Base-by-base conservation (phyloP, 805 yeast genomes). In the Dipodascus geniculatus region DNA sequence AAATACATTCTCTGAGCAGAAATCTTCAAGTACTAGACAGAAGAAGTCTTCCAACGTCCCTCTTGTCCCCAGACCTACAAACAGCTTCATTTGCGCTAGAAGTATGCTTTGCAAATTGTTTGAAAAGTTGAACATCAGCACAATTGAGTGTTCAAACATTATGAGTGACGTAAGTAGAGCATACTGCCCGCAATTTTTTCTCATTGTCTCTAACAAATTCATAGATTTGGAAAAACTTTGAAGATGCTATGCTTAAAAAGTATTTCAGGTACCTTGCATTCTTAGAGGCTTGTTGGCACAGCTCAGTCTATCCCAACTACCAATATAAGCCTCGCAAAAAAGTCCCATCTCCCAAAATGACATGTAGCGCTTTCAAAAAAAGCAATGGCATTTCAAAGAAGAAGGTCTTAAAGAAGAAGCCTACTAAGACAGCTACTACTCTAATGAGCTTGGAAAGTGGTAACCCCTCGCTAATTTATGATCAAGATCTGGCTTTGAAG, bases 211-310 rank as follows among this genome's bases (percentile, higher is more conserved):
- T 38, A 38, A 38, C 44, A 11, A 6, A n/a, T 17, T 6, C 19
- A 14, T n/a, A 38, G 44, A 38, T 38, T 38, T 38, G 44, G 44
- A 38, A n/a, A 38, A 38, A 38, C 14, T 38, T n/a, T 17, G 20
- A 38, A n/a, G 44, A 38, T 38, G 44, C 19, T n/a, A 38, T 38
- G 44, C 44, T 38, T 17, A 38, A 38, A 38, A 14, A 38, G 44
- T 38, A 38, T 38, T 38, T 38, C 20, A 38, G 20, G 20, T 38
- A 38, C 20, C 20, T 38, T 14, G 44, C 44, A 38, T 38, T 38
- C 14, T 38, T 38, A n/a, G 44, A 38, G 14, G 44, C 44, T 38
- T 38, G 44, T n/a, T 38, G 44, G 44, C 44, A 38, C 44, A 38
- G 44, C 20, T 38, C 44, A 9, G 44, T 38, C 17, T 38, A 38